Percentiles rank a stretch among this genome's conserved stretches.
Conservation (phyloP, 1,139 yeast species). For the Williopsis jadinii region DNA sequence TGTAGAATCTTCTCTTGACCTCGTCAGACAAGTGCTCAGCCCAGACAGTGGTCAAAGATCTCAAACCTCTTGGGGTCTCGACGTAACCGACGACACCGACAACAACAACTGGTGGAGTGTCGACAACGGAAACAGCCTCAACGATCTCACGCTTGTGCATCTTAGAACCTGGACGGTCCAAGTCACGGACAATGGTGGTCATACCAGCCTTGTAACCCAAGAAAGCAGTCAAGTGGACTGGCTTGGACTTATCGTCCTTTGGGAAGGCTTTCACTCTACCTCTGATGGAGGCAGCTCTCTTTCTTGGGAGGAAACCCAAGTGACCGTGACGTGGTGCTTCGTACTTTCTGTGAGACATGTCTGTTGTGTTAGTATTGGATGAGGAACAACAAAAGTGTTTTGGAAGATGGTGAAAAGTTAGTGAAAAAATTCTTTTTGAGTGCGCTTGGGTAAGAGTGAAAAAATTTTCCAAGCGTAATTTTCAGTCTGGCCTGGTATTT, state of each 20-base stretch:
- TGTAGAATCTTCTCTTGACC: constrained; percentile 99
- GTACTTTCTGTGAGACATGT: constrained; percentile 99
- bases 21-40: constrained; percentile 99
- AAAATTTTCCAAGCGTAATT: background rate
- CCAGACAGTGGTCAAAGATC: constrained; percentile 99
- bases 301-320: constrained; percentile 98
- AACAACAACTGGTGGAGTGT: constrained; percentile 97
- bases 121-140: constrained; percentile 98
- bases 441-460: background rate
- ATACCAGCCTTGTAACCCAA: constrained; percentile 99
- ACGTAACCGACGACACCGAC: constrained; percentile 99
- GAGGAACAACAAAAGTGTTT: background rate
- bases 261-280: constrained; percentile 99
- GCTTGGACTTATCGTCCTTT: constrained; percentile 96
- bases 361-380: constrained; percentile 14
- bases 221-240: constrained; percentile 99
- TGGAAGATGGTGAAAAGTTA: constrained; percentile 7
- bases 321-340: constrained; percentile 99
- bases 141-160: constrained; percentile 99
- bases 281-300: constrained; percentile 98
- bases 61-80: constrained; percentile 99
- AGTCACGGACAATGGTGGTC: constrained; percentile 99
- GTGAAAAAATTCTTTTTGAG: background rate
- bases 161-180: constrained; percentile 99
- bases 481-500: background rate